phyloP scores from a whole-genome alignment of 768 basidiomycete genomes.

The Phanerochaete carnosa region DNA sequence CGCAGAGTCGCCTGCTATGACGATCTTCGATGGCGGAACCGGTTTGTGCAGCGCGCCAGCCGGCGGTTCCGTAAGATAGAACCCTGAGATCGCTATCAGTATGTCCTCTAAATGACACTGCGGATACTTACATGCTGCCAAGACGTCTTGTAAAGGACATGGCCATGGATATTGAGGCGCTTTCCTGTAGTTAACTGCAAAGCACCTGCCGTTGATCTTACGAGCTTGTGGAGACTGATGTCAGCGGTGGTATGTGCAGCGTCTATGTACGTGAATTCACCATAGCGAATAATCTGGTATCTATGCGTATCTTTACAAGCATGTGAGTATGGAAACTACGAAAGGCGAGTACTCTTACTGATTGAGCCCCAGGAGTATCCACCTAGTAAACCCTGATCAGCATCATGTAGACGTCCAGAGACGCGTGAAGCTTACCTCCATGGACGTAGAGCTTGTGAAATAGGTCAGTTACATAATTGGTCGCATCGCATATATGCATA shows the following conservation, averaged over 20 bases:
- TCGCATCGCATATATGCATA: neutral
- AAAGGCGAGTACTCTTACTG: constrained; percentile 32
- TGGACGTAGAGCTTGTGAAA: constrained; percentile 64
- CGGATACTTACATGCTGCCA: constrained; percentile 59
- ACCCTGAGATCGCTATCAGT: constrained; percentile 36
- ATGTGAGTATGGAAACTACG: neutral
- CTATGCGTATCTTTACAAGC: constrained; percentile 48
- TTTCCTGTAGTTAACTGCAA: constrained; percentile 61
- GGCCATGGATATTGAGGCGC: constrained; percentile 88
- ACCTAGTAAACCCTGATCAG: constrained; percentile 31
- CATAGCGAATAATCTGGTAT: constrained; percentile 56
- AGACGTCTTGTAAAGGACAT: constrained; percentile 68
- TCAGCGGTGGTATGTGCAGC: neutral
- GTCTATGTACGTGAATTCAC: constrained; percentile 25
- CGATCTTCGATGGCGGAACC: constrained; percentile 62
- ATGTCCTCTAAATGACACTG: neutral
- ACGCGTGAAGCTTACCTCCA: constrained; percentile 40
- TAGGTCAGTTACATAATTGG: neutral
- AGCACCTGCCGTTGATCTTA: constrained; percentile 68
- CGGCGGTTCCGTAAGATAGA: constrained; percentile 75
- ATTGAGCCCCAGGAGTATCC: constrained; percentile 67
- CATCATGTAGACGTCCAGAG: neutral
- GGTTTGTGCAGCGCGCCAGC: constrained; percentile 59
- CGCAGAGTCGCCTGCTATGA: constrained; percentile 78
- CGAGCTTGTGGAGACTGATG: constrained; percentile 42